These are phyloP conservation scores for Talaromyces trachyspermus DNA, from an alignment of 495 filamentous ascomycete genomes.

Conservation along the genomic window DNA sequence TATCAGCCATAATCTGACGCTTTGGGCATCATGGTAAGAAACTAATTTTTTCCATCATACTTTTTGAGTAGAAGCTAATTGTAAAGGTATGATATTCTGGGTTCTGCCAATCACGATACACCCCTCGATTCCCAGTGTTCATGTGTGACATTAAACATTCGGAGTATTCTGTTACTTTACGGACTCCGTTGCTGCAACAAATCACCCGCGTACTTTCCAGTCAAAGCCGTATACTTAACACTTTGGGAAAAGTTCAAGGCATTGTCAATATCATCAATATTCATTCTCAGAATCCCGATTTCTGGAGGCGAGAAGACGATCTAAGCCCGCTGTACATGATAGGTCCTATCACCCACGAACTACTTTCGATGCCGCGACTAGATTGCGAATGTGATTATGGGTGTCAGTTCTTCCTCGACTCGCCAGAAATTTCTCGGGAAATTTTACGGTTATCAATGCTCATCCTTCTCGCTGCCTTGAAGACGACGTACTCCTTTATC, in stretches of 20 bases:
- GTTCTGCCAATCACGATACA: background rate
- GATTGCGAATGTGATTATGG: background rate
- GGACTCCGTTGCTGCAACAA: background rate
- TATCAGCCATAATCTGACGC: constrained; percentile 4
- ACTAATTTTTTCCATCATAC: no score
- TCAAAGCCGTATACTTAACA: background rate
- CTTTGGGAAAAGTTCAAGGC: background rate
- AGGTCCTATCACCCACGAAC: background rate
- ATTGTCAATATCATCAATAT: background rate
- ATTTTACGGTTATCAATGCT: background rate
- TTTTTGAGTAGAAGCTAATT: background rate
- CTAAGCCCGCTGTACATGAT: background rate
- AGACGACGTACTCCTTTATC: background rate
- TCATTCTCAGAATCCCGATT: background rate
- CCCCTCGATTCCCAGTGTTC: background rate
- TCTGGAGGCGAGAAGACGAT: constrained; percentile 7
- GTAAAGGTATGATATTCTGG: constrained; percentile 1
- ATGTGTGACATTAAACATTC: background rate
- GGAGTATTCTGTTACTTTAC: background rate
- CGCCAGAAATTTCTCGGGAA: background rate
- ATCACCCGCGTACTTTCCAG: background rate
- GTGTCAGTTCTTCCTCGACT: background rate
- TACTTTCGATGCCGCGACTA: constrained; percentile 6
- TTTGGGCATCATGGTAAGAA: constrained; percentile 2
- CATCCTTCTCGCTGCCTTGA: background rate